These are phyloP conservation scores for Cyberlindnera japonica DNA, from an alignment of 805 yeast species.

Conservation along the genomic window DNA sequence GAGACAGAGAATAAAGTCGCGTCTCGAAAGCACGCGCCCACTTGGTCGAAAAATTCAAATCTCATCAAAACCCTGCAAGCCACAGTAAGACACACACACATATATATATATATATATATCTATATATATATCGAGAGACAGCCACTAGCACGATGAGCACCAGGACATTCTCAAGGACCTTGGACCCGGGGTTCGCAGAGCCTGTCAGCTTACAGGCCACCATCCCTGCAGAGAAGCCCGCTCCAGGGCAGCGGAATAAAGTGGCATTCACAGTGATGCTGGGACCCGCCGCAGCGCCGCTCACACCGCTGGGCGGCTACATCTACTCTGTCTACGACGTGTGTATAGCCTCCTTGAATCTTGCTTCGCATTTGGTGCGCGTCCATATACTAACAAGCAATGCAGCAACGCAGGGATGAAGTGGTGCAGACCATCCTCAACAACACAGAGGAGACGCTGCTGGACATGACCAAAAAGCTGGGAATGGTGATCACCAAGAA, in stretches of 20 bases:
- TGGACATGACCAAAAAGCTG: slow-evolving; percentile 42
- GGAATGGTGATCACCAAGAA: slow-evolving; percentile 40
- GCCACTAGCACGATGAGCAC: slow-evolving; percentile 1
- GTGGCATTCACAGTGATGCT: slow-evolving; percentile 12
- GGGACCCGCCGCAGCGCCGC: slow-evolving; percentile 3
- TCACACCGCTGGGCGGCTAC: slow-evolving; percentile 12
- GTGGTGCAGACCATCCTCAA: slow-evolving; percentile 43
- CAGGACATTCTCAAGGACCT: slow-evolving; percentile 5
- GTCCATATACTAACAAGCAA: background rate
- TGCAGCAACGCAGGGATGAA: slow-evolving; percentile 18
- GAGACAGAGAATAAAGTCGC: too few species aligned
- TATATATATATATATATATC: too few species aligned
- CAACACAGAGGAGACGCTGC: slow-evolving; percentile 35
- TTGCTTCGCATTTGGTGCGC: background rate
- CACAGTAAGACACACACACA: background rate
- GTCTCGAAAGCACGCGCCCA: too few species aligned
- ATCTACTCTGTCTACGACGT: slow-evolving; percentile 15
- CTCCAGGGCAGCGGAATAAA: slow-evolving; percentile 7
- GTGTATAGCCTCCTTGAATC: slow-evolving; percentile 3
- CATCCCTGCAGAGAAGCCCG: slow-evolving; percentile 10
- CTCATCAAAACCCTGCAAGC: too few species aligned
- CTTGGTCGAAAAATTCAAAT: too few species aligned
- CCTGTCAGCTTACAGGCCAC: slow-evolving; percentile 15
- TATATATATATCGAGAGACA: background rate
- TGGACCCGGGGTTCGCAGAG: slow-evolving; percentile 16